Evolutionary conservation across 345 rosid genomes (phyloP).

Genomic region (Populus euphratica): DNA sequence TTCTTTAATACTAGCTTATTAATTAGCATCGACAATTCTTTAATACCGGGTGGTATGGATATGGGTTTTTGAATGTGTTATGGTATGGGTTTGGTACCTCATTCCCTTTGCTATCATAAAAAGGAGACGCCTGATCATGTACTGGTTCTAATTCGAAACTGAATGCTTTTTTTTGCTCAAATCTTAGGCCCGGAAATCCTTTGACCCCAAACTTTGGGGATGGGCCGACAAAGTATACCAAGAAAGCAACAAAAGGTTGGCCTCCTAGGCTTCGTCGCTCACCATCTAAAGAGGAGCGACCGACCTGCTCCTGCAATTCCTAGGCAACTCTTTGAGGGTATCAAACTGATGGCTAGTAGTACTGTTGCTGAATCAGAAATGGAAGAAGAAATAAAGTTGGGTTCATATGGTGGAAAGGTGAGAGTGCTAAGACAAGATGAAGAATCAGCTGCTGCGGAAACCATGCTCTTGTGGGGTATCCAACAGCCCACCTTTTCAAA

Average conservation of each 20-base stretch:
- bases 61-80: too few relatives aligned
- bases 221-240: background rate
- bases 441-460: conserved; percentile 76
- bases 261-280: conserved; percentile 9
- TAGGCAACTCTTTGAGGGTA: too few relatives aligned
- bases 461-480: conserved; percentile 83
- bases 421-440: conserved; percentile 29
- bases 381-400: conserved; percentile 34
- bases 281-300: too few relatives aligned
- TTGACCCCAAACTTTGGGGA: background rate
- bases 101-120: too few relatives aligned
- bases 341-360: background rate
- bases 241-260: background rate
- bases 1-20: too few relatives aligned
- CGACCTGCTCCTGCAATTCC: too few relatives aligned
- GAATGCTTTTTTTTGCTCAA: background rate
- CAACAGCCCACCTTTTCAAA: conserved; percentile 73
- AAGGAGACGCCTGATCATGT: background rate
- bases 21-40: too few relatives aligned
- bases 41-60: too few relatives aligned
- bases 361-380: conserved; percentile 6
- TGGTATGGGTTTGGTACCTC: too few relatives aligned
- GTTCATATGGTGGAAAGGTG: conserved; percentile 61
- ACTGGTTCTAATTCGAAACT: background rate
- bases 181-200: background rate